Base-by-base conservation (phyloP, 345 rosid genomes). In the Hirschfeldia incana region DNA sequence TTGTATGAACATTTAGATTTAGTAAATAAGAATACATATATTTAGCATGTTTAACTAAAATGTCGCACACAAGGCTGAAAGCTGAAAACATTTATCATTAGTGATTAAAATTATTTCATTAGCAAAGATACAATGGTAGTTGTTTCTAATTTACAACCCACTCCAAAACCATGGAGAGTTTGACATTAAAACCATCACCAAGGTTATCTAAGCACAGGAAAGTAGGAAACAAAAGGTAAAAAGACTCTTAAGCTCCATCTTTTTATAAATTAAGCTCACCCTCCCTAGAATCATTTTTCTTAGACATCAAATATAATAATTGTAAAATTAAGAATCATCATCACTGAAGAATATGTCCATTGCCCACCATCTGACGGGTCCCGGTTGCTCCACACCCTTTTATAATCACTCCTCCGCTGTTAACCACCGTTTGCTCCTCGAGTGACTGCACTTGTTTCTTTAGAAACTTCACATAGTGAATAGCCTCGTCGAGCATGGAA, bases 401-500 rank as follows among this genome's bases (percentile, higher is more conserved):
- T 75, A 78, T 72, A 73, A 83, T 70, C 44, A 85, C 60, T 17
- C 76, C 76, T 67, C 76, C 67, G 30, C 89, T 64, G 66, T 65
- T 75, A 55, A 85, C 86, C 28, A 85, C 85, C 16, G 87, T 85
- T 8, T 84, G 94, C 69, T 91, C 89, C 70, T 94, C 94, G 61
- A 94, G 74, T 1, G 94, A 83, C 65, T 89, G 91, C 69, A 94
- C 93, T 32, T 94, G 97, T 78, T 88, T 89, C 85, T 92, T 92
- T 71, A 94, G 79, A 72, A 94, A 94, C 78, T 92, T 94, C 27
- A 94, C 94, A 65, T 94, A 94, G 79, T 92, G 98, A 59, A 94
- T 86, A 8, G 98, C 97, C 80, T 94, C 97, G 51, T 94, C 98
- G 3, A 94, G 79, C 98, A 94, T 94, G 0, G 97, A 92, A 61